Conservation (phyloP, 257 asterid genomes). For the Solanum microdontum region DNA sequence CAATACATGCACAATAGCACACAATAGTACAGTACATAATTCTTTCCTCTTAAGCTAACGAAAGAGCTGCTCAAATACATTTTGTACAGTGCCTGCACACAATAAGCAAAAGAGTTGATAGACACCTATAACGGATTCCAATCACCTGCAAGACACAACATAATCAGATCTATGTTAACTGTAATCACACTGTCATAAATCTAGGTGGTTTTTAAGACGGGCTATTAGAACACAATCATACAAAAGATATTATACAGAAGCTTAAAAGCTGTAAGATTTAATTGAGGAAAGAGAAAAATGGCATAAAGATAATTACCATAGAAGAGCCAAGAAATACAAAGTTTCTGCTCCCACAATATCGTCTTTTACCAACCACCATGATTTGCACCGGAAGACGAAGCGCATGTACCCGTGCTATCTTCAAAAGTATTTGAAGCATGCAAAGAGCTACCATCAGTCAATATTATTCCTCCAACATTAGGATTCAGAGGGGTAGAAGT, state of each 20-base stretch:
- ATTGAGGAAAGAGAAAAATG: not conserved
- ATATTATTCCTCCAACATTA: slow-evolving; percentile 16
- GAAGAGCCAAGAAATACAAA: not conserved
- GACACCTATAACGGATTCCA: not conserved
- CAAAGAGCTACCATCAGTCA: slow-evolving; percentile 3
- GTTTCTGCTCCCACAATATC: slow-evolving; percentile 19
- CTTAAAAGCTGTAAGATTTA: not conserved
- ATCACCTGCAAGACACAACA: not conserved
- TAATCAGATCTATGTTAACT: not conserved
- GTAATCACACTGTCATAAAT: not conserved
- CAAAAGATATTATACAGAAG: not conserved
- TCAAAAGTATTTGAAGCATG: slow-evolving; percentile 16
- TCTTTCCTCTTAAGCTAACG: not conserved
- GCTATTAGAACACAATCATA: not conserved
- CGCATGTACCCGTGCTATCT: slow-evolving; percentile 6
- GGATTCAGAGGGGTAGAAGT: not conserved
- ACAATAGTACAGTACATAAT: not conserved
- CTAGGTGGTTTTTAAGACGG: not conserved
- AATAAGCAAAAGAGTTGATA: not conserved
- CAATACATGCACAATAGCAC: not conserved
- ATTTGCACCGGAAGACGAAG: slow-evolving; percentile 39
- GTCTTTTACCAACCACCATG: slow-evolving; percentile 32
- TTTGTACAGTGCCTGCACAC: not conserved
- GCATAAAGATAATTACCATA: not conserved
- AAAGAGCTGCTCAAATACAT: not conserved